Conservation (phyloP, 2,329 filamentous ascomycete species). For the Davidsoniella australis region DNA sequence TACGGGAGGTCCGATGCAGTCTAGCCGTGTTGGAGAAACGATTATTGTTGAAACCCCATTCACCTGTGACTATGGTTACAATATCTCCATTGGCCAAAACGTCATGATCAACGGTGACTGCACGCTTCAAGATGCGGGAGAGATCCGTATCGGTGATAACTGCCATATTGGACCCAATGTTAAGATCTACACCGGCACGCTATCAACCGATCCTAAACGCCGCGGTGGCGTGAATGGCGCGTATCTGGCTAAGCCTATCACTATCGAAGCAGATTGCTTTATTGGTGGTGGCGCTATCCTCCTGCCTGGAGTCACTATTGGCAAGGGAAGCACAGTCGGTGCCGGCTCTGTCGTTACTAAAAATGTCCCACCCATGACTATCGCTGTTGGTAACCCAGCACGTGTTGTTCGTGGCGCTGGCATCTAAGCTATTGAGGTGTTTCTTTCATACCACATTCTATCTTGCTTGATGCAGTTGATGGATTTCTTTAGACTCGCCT, state of each 20-base stretch:
- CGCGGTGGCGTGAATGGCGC: slow-evolving; percentile 58
- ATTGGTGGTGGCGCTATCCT: slow-evolving; percentile 64
- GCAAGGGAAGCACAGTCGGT: slow-evolving; percentile 61
- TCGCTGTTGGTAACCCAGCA: slow-evolving; percentile 55
- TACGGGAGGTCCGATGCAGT: slow-evolving; percentile 36
- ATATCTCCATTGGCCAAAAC: slow-evolving; percentile 72
- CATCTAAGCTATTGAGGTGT: neutral
- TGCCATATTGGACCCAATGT: slow-evolving; percentile 70
- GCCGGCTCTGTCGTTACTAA: slow-evolving; percentile 77
- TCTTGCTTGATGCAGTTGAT: too few relatives aligned
- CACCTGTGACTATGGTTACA: slow-evolving; percentile 88
- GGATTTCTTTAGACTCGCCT: neutral
- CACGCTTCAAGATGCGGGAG: slow-evolving; percentile 70
- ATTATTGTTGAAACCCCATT: slow-evolving; percentile 78
- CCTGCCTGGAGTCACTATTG: slow-evolving; percentile 63
- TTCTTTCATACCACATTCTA: too few relatives aligned
- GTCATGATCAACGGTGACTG: slow-evolving; percentile 73
- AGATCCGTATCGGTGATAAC: slow-evolving; percentile 65
- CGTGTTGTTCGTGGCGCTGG: slow-evolving; percentile 29
- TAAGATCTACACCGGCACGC: slow-evolving; percentile 61
- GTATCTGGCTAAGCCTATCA: slow-evolving; percentile 52
- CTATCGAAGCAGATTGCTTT: slow-evolving; percentile 75
- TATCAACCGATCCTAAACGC: slow-evolving; percentile 54
- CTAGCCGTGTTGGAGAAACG: slow-evolving; percentile 48
- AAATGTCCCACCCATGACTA: slow-evolving; percentile 51